Base-by-base conservation (phyloP, 805 yeast species). In the Candida pini region DNA sequence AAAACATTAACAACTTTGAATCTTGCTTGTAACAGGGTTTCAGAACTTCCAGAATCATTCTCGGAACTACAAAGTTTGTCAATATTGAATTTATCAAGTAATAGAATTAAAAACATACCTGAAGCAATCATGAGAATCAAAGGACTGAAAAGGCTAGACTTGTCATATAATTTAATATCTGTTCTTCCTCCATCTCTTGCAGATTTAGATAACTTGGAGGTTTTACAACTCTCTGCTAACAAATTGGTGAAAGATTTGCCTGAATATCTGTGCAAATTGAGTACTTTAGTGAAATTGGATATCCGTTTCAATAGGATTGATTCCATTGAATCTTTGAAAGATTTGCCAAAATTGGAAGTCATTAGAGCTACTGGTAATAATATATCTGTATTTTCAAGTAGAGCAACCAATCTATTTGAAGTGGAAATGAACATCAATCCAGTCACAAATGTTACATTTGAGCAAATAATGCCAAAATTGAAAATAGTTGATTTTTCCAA, bases 341-440 rank as follows among this genome's bases (percentile, higher is more conserved):
- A 63, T 12, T 60, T 81, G 33, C 76, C 81, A 4, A 73, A 70
- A 36, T 62, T 87, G 40, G 90, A 83, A 53, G 79, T 78, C n/a
- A 61, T 83, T 17, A 76, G 78, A 47, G 75, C 86, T 7, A 72
- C 90, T 2, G 84, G 84, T 54, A 87, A 87, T 54, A 73, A 73
- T 40, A 79, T 88, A 10, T 76, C 94, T 0, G 72, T 73, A 12
- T 81, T 85, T 53, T 73, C 75, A 36, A 81, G 76, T 51, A 62
- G 70, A 30, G 71, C 85, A 49, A 72, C 73, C 21, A 72, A 72
- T 33, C 62, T 89, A 47, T 73, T 82, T 49, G 71, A 81, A 12
- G 65, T 89, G 26, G 83, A 81, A 50, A 64, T 88, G 31, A 88
- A 83, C 52, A 74, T 82, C 52, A 89, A 88, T 54, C 97, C 96